These are phyloP conservation scores for Coemansia sp. DNA, from an alignment of 192 early-diverging fungal species.

Conservation along the genomic window DNA sequence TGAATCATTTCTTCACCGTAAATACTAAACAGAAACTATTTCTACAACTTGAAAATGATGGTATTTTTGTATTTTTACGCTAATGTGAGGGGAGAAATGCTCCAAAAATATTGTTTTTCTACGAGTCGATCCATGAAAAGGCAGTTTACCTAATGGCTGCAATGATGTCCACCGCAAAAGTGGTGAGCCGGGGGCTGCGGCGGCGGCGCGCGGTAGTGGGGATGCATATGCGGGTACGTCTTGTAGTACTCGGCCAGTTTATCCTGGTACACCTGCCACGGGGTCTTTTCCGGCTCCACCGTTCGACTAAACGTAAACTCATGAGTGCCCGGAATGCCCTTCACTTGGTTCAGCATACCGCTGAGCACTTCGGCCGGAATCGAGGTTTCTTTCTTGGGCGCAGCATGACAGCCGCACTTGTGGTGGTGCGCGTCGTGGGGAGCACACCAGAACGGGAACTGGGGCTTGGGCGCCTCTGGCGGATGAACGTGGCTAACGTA, in stretches of 20 bases:
- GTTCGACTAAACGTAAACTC: conserved; percentile 12
- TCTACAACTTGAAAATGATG: no score
- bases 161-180: not conserved
- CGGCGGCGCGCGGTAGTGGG: not conserved
- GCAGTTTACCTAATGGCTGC: no score
- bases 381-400: not conserved
- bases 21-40: no score
- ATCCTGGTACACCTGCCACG: conserved; percentile 1
- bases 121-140: no score
- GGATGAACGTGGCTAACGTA: conserved; percentile 3
- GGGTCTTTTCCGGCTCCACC: conserved; percentile 4
- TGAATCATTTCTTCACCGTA: no score
- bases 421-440: conserved; percentile 2
- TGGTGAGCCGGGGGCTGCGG: not conserved
- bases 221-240: conserved; percentile 10
- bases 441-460: not conserved
- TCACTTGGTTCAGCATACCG: conserved; percentile 7
- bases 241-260: conserved; percentile 5
- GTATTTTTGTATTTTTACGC: no score
- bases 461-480: not conserved
- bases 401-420: not conserved
- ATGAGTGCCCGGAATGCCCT: conserved; percentile 22
- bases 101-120: no score
- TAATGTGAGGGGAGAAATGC: no score
- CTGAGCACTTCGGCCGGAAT: conserved; percentile 1